Evolutionary conservation across 192 early-diverging fungal species (phyloP), one percentile per base, ranked within the genome.

Genomic region (Lobosporangium transversale): DNA sequence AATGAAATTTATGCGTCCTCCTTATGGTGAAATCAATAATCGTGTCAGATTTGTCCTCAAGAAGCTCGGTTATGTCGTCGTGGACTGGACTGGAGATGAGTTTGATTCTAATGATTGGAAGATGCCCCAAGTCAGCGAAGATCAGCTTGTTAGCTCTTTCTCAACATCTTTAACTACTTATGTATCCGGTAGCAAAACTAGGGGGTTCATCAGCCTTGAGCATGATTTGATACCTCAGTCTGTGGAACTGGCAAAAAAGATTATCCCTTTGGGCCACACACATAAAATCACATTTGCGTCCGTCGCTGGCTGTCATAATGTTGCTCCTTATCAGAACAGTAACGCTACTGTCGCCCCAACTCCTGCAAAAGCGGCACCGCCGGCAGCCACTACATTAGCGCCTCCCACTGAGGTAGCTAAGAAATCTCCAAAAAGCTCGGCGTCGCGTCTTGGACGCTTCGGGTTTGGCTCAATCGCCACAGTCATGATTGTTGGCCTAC

Each of bases 21-120:
- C 70, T 11, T 58, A 85, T n/a, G n/a, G n/a, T n/a, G n/a, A n/a
- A n/a, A n/a, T n/a, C n/a, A n/a, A n/a, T n/a, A n/a, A n/a, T n/a
- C 87, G 90, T 64, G 85, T 92, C 33, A 83, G 92, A 44, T 80
- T 73, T 44, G 87, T 93, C 54, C 78, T 83, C 17, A 52, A 62
- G 33, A 80, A 88, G 43, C 69, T 93, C 63, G 90, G 85, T 37
- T 86, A 78, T 45, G 63, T 53, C 37, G 30, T 75, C 47, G 67
- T 68, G 40, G 35, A 65, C n/a, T 75, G 70, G 70, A 52, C 63
- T 37, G 27, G 33, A 20, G 70, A 80, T 63, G 45, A 23, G 0
- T 58, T 55, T 24, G 71, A 76, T 53, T 58, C 66, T 11, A 58
- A 50, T 6, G 66, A 68, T 30, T 68, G 48, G 56, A 37, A 58